These are phyloP conservation scores for Venturia nashicola DNA, from an alignment of 2,329 filamentous ascomycete species.

Conservation along the genomic window DNA sequence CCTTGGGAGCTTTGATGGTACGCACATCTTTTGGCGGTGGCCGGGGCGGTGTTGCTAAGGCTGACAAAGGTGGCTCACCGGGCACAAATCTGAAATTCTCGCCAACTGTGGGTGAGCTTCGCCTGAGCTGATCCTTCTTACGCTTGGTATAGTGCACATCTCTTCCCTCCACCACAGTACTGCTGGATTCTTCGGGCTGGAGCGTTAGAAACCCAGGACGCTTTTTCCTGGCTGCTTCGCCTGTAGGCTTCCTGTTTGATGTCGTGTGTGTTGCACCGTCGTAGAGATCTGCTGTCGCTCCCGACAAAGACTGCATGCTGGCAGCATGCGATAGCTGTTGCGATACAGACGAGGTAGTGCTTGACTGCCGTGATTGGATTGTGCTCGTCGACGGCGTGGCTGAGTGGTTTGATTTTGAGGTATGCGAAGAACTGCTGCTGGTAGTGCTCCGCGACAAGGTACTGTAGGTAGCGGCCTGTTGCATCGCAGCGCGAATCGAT, in stretches of 20 bases:
- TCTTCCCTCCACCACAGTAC: background rate
- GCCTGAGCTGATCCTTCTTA: conserved; percentile 7
- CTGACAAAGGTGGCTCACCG: background rate
- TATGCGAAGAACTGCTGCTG: background rate
- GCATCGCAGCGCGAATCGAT: conserved; percentile 10
- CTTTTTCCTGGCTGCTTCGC: background rate
- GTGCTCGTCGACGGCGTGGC: conserved; percentile 1
- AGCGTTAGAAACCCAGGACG: conserved; percentile 8
- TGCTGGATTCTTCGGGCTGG: background rate
- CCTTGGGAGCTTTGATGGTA: background rate
- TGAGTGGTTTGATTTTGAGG: background rate
- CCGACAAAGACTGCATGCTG: background rate
- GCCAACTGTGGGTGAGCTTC: conserved; percentile 10
- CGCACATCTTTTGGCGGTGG: background rate
- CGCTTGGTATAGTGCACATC: background rate
- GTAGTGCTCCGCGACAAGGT: background rate
- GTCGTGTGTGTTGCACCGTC: background rate
- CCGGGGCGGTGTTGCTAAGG: background rate
- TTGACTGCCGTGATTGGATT: conserved; percentile 2
- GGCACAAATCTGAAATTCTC: conserved; percentile 9
- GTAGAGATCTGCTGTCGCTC: background rate
- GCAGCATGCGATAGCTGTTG: no score
- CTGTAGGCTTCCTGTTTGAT: background rate
- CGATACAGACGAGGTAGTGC: background rate
- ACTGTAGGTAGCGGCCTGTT: conserved; percentile 8